Base-by-base conservation (phyloP, 768 basidiomycete genomes). In the Pluteus cervinus region DNA sequence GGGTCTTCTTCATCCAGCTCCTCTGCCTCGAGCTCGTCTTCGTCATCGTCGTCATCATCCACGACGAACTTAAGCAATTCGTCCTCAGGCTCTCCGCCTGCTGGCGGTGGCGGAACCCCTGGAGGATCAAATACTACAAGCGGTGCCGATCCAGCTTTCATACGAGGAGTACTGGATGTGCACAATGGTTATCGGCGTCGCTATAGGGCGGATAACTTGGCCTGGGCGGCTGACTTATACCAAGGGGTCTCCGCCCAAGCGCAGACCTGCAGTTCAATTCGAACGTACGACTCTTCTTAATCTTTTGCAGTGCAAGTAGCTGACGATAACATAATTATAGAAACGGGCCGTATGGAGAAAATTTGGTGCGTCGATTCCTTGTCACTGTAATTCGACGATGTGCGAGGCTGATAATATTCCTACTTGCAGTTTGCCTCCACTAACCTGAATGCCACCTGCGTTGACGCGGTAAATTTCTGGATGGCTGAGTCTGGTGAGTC, bases 331-430 rank as follows among this genome's bases (percentile, higher is more conserved):
- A 41, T 33, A 24, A 40, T 7, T 35, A 42, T 23, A 39, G n/a
- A n/a, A n/a, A 45, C 4, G 48, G 47, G 18, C 25, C 40, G 29
- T 57, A 54, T 22, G 58, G 58, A 11, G 58, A 60, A 29, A 60
- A 58, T 30, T 38, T 60, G 37, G 56, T 58, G 26, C 21, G 47
- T 32, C n/a, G n/a, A n/a, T 14, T n/a, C 16, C 10, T 10, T 23
- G 29, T 18, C 26, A 28, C n/a, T n/a, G n/a, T n/a, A n/a, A n/a
- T n/a, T n/a, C n/a, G n/a, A n/a, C n/a, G n/a, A n/a, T n/a, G n/a
- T n/a, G n/a, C n/a, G n/a, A n/a, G 14, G 10, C 33, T 24, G 10
- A 16, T 10, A 36, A 8, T 16, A 12, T 6, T 16, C 12, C 29
- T 37, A n/a, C n/a, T n/a, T n/a, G n/a, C n/a, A 58, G 55, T 47